phyloP scores from a whole-genome alignment of 2,329 filamentous ascomycete genomes.

The Orbilia javanica region DNA sequence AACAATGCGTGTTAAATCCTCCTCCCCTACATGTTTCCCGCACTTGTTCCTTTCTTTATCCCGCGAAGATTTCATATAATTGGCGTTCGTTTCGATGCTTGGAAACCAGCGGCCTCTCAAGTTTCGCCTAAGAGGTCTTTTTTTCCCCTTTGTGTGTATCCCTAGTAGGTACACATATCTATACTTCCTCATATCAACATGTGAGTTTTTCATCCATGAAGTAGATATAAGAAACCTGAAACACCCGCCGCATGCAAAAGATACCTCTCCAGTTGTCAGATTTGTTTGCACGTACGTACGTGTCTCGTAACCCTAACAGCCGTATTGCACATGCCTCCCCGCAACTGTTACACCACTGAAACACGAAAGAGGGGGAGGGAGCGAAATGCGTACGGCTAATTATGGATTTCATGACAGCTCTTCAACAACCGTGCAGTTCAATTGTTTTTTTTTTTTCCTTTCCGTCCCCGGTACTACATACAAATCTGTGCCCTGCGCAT shows the following conservation, averaged over 20 bases:
- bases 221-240: constrained; percentile 2
- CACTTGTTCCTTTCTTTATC: not conserved
- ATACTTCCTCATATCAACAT: not conserved
- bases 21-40: constrained; percentile 7
- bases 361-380: not conserved
- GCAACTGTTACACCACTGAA: constrained; percentile 8
- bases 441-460: not conserved
- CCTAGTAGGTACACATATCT: not conserved
- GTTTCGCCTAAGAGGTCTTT: not conserved
- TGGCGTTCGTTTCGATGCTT: constrained; percentile 23
- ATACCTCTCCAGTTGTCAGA: not conserved
- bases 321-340: constrained; percentile 2
- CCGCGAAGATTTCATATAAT: constrained; percentile 2
- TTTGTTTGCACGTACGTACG: not conserved
- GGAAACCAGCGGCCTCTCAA: not conserved
- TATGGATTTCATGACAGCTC: not conserved
- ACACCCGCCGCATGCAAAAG: not conserved
- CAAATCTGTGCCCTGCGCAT: not conserved
- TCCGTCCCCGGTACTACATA: not conserved
- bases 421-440: not conserved
- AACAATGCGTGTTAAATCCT: constrained; percentile 3
- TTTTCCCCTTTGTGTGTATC: not conserved
- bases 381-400: constrained; percentile 2
- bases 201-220: not conserved
- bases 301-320: constrained; percentile 1